Conservation (phyloP, 1,284 basidiomycete species). For the Mycosarcoma maydis region DNA sequence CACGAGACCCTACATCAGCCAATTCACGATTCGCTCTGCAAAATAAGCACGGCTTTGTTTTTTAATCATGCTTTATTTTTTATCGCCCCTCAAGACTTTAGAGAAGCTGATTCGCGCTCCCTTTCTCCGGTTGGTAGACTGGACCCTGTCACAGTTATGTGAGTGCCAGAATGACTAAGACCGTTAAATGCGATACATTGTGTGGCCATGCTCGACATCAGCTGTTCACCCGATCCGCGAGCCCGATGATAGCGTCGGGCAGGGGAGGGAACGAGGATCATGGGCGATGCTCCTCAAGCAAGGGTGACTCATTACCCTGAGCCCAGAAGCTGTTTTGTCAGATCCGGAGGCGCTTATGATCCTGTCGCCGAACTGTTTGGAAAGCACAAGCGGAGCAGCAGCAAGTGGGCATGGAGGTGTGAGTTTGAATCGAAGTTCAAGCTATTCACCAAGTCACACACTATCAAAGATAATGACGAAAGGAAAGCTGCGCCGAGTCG, state of each 20-base stretch:
- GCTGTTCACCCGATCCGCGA: conserved; percentile 4
- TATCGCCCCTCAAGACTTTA: background rate
- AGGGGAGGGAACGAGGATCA: background rate
- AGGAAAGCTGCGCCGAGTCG: background rate
- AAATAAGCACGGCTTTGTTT: background rate
- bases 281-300: no score
- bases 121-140: background rate
- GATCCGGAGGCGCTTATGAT: no score
- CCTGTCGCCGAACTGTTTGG: no score
- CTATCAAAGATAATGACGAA: background rate
- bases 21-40: background rate
- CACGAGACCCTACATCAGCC: conserved; percentile 36
- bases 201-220: background rate
- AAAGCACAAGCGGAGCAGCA: background rate
- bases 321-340: no score
- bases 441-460: background rate
- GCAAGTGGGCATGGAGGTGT: background rate
- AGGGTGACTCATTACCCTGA: no score
- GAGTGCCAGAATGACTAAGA: no score
- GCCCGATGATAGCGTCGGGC: background rate
- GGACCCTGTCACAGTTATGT: conserved; percentile 5
- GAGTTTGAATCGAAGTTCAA: background rate
- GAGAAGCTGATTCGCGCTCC: background rate
- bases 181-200: conserved; percentile 19
- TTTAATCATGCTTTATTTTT: background rate